These are phyloP conservation scores for Phytophthora colocasiae DNA, from an alignment of 352 stramenopile genomes.

Conservation along the genomic window DNA sequence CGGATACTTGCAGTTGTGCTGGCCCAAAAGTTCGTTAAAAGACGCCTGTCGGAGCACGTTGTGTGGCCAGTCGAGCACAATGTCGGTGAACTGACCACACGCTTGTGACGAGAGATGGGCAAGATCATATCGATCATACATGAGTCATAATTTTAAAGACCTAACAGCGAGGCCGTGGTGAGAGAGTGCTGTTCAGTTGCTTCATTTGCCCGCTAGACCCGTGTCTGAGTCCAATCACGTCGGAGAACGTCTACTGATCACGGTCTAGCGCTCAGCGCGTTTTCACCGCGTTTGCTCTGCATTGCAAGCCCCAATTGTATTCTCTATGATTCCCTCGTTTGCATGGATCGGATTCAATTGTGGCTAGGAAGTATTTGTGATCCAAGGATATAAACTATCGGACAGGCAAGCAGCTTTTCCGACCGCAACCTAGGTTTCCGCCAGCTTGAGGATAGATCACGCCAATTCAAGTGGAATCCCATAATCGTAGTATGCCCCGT, in stretches of 20 bases:
- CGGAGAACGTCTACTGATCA: neutral
- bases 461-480: too few species aligned
- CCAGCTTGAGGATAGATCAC: too few species aligned
- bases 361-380: too few species aligned
- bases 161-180: neutral
- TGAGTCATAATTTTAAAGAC: neutral
- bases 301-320: too few species aligned
- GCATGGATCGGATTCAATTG: too few species aligned
- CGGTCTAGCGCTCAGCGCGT: too few species aligned
- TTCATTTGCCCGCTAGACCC: constrained; percentile 6
- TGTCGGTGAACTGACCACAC: constrained; percentile 18
- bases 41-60: neutral
- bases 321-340: too few species aligned
- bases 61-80: constrained; percentile 9
- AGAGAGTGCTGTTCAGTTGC: constrained; percentile 6
- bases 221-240: constrained; percentile 8
- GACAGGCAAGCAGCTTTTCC: too few species aligned
- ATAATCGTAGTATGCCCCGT: too few species aligned
- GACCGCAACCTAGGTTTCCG: too few species aligned
- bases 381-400: too few species aligned
- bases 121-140: neutral
- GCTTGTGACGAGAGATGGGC: neutral
- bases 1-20: neutral
- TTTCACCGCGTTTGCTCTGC: neutral
- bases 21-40: constrained; percentile 19